phyloP scores from a whole-genome alignment of 306 rosid genomes.

The Hippophae gyantsensis region DNA sequence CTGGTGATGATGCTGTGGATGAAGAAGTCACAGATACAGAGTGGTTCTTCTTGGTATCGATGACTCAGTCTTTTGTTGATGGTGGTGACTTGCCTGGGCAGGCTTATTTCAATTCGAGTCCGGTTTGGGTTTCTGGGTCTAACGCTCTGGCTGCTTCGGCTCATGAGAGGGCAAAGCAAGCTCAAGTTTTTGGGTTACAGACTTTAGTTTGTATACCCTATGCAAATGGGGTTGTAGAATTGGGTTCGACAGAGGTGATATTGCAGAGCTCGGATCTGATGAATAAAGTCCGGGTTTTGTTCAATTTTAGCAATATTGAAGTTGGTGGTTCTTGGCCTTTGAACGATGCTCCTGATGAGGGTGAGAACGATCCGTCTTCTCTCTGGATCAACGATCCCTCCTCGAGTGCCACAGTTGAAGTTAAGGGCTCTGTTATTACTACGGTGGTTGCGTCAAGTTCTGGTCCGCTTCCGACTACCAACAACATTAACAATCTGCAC shows the following conservation, averaged over 20 bases:
- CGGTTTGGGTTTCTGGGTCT: conserved; percentile 59
- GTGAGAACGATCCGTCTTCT: conserved; percentile 75
- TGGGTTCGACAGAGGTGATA: conserved; percentile 71
- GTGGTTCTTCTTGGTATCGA: conserved; percentile 89
- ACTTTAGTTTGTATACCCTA: conserved; percentile 72
- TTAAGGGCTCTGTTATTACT: conserved; percentile 35
- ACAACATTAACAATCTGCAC: conserved; percentile 10
- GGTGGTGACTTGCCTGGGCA: conserved; percentile 68
- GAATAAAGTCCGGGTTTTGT: conserved; percentile 58
- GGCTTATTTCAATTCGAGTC: conserved; percentile 44
- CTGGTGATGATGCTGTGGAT: conserved; percentile 50
- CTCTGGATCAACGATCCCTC: conserved; percentile 66
- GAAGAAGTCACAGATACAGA: conserved; percentile 93
- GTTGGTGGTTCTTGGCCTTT: conserved; percentile 50
- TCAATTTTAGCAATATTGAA: conserved; percentile 61
- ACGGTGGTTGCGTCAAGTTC: conserved; percentile 1
- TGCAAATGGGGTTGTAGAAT: conserved; percentile 70
- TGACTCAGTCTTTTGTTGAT: conserved; percentile 73
- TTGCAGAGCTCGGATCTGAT: conserved; percentile 61
- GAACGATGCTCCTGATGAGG: conserved; percentile 42
- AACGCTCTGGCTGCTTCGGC: conserved; percentile 37
- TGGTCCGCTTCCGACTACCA: conserved; percentile 26
- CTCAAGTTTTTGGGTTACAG: conserved; percentile 49
- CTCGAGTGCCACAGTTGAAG: conserved; percentile 21
- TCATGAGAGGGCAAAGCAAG: conserved; percentile 76